These are phyloP conservation scores for Claviceps cyperi DNA, from an alignment of 2,329 filamentous ascomycete species.

Conservation along the genomic window DNA sequence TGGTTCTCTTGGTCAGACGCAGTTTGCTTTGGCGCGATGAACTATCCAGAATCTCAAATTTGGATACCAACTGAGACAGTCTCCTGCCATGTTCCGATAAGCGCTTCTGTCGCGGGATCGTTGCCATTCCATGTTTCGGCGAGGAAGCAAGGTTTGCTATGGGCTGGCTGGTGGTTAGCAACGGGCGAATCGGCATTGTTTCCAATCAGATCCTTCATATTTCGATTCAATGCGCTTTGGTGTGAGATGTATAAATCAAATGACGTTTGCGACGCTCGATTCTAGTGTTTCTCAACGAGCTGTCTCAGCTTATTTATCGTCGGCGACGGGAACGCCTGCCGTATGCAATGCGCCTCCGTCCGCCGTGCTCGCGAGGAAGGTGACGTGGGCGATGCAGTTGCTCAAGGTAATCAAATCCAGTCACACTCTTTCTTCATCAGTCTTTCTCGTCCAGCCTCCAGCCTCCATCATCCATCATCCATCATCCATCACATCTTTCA, in stretches of 20 bases:
- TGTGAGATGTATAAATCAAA: not conserved
- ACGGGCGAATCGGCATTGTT: constrained; percentile 3
- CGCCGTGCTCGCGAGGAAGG: not conserved
- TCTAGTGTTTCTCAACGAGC: not conserved
- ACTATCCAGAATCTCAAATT: constrained; percentile 19
- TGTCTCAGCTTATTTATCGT: not conserved
- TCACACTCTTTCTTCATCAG: not conserved
- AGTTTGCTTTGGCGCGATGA: constrained; percentile 2
- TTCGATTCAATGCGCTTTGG: not conserved
- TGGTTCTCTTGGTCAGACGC: not conserved
- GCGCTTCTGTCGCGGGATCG: not conserved
- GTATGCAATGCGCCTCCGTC: not conserved
- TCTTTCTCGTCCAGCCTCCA: too few relatives aligned
- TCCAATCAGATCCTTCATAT: not conserved
- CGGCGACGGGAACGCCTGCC: not conserved
- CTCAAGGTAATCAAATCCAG: not conserved
- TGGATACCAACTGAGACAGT: constrained; percentile 21
- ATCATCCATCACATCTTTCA: not conserved
- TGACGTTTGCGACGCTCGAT: not conserved
- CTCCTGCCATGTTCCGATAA: not conserved
- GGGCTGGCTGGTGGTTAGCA: constrained; percentile 1
- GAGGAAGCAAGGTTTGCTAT: not conserved
- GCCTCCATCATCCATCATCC: too few relatives aligned
- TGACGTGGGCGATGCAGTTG: not conserved
- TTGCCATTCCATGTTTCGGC: not conserved